Percentiles rank a stretch among this genome's conserved stretches.
Conservation (phyloP, 2,329 filamentous ascomycete species). For the Diaporthe sp. region DNA sequence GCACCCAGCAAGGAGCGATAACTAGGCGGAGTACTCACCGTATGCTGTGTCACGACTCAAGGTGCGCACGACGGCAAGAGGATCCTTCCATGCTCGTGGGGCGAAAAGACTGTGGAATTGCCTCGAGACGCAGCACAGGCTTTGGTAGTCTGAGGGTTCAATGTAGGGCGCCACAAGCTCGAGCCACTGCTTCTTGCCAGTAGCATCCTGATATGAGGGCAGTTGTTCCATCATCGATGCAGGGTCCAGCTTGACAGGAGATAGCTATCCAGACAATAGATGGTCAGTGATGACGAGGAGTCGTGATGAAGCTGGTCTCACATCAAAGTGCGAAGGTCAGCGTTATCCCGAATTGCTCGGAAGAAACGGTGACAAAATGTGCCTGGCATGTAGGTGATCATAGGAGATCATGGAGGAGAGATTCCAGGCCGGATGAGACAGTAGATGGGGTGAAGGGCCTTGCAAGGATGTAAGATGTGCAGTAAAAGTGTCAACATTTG, state of each 20-base stretch:
- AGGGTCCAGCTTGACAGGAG: neutral
- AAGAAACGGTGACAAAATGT: neutral
- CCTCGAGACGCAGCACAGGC: conserved; percentile 63
- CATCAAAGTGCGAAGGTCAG: neutral
- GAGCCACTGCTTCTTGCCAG: conserved; percentile 62
- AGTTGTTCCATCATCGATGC: conserved; percentile 52
- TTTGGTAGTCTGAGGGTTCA: conserved; percentile 55
- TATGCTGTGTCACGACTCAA: conserved; percentile 60
- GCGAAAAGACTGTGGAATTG: conserved; percentile 65
- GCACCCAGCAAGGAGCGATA: neutral
- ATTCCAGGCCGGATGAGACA: neutral
- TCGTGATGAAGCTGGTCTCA: neutral
- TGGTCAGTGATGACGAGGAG: neutral
- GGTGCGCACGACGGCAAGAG: conserved; percentile 56
- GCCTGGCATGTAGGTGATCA: neutral
- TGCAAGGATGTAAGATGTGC: neutral
- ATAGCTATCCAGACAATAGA: neutral
- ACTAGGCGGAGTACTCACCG: conserved; percentile 53
- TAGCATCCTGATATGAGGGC: conserved; percentile 70
- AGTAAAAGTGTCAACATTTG: neutral
- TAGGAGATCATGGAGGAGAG: neutral
- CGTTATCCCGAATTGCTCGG: neutral
- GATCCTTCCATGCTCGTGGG: conserved; percentile 67
- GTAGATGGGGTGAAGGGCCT: neutral
- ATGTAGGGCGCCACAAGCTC: conserved; percentile 62